Base-by-base conservation (phyloP, 169 alveolate genomes). In the Perkinsus marinus region DNA sequence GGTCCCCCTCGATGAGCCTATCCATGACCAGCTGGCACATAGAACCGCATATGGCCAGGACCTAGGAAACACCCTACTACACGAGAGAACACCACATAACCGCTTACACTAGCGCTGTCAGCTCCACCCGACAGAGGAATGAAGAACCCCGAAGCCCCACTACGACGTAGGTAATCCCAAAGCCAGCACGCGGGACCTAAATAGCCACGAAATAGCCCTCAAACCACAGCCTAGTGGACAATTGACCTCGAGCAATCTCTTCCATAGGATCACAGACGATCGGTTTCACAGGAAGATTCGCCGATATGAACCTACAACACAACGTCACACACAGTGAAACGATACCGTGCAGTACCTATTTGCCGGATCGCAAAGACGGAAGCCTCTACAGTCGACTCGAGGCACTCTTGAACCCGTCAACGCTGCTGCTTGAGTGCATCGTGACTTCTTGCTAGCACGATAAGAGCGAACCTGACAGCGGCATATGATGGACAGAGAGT, bases 81-180 rank as follows among this genome's bases (percentile, higher is more conserved):
- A 16, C 22, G 79, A 57, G 26, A 7, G 9, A 0, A 5, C 5
- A 57, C 22, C 79, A 57, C 5, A 2, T 26, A 30, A 2, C 22
- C 79, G 5, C 79, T 57, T 16, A 57, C 79, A 57, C 79, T 57
- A 57, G 79, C 79, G 34, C 96, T 94, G 93, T 97, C 99, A 30
- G 96, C 95, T 0, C 99, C 99, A 19, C 99, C 99, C 26, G 98
- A 96, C 36, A 96, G 91, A 0, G 99, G 97, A 30, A 97, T 90
- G 92, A 96, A 96, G 92, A 95, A 96, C 0, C 99, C 99, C 13
- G 96, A 91, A 9, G 96, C 79, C 7, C 79, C 79, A 57, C 79
- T 57, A 30, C 79, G 79, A 16, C 79, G 79, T 34, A 96, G 92
- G 68, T 95, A 96, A 90, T 96, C 97, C 97, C 97, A 96, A 0